These are phyloP conservation scores for Elsinoe perseae DNA, from an alignment of 2,329 filamentous ascomycete genomes.

Conservation along the genomic window DNA sequence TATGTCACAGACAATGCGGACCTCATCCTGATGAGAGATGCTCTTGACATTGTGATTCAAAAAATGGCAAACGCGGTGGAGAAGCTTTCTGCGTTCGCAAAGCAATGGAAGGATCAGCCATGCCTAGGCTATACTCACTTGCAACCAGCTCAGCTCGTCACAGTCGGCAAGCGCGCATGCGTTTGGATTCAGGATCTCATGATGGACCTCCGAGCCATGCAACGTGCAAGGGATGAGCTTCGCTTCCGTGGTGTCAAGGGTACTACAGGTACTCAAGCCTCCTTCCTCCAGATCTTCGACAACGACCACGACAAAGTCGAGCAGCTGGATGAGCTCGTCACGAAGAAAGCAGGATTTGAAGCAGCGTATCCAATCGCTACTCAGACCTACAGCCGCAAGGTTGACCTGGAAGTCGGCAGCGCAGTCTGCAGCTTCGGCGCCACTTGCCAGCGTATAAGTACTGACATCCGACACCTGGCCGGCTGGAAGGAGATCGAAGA, in stretches of 20 bases:
- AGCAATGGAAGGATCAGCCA: conserved; percentile 63
- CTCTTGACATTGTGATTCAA: conserved; percentile 64
- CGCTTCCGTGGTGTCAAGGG: conserved; percentile 67
- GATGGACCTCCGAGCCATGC: conserved; percentile 67
- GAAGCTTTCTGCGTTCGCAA: conserved; percentile 65
- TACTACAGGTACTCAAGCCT: conserved; percentile 71
- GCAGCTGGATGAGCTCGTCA: conserved; percentile 55
- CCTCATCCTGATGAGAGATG: conserved; percentile 67
- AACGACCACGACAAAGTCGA: conserved; percentile 54
- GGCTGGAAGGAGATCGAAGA: conserved; percentile 78
- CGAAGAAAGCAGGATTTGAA: conserved; percentile 57
- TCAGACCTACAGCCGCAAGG: conserved; percentile 72
- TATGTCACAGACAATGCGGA: conserved; percentile 69
- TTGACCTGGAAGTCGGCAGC: conserved; percentile 73
- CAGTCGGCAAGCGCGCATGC: conserved; percentile 59
- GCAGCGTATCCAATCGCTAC: conserved; percentile 57
- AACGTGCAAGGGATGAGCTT: conserved; percentile 59
- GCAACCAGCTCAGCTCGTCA: conserved; percentile 51
- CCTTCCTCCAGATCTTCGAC: conserved; percentile 63
- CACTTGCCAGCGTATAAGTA: conserved; percentile 67
- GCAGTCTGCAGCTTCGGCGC: conserved; percentile 71
- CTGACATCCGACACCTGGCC: conserved; percentile 67
- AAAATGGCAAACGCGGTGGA: conserved; percentile 73
- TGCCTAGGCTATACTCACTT: conserved; percentile 71
- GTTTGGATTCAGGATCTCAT: conserved; percentile 70